These are phyloP conservation scores for Phytophthora citrophthora DNA, from an alignment of 352 stramenopile species.

Conservation along the genomic window DNA sequence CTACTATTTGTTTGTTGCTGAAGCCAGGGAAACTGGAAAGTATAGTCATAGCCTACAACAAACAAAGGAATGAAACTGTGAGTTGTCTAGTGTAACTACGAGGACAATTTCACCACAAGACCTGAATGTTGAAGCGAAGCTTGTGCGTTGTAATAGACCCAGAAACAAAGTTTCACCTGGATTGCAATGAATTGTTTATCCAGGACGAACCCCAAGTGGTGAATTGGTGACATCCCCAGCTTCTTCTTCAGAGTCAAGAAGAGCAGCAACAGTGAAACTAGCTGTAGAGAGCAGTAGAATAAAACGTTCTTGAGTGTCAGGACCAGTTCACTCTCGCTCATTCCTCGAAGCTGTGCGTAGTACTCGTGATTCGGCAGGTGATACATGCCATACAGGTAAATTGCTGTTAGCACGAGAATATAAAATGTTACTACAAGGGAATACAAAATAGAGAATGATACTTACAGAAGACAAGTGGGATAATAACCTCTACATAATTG, in stretches of 20 bases:
- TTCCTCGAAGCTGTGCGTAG: constrained; percentile 23
- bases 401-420: constrained; percentile 1
- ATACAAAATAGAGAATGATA: neutral
- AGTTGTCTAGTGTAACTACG: neutral
- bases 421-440: neutral
- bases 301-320: constrained; percentile 7
- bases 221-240: constrained; percentile 10
- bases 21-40: constrained; percentile 44
- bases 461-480: constrained; percentile 37
- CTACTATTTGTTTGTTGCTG: neutral
- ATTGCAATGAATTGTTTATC: constrained; percentile 6
- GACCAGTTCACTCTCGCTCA: constrained; percentile 2
- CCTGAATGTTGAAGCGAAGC: constrained; percentile 32
- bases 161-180: constrained; percentile 21
- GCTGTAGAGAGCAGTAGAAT: constrained; percentile 11
- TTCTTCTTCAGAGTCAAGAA: neutral
- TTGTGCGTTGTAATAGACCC: constrained; percentile 27
- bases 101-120: neutral
- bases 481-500: constrained; percentile 43
- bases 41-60: constrained; percentile 39
- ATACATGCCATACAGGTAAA: constrained; percentile 28
- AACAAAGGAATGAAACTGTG: neutral
- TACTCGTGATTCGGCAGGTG: constrained; percentile 34
- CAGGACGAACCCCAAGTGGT: constrained; percentile 19
- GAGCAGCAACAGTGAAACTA: constrained; percentile 11